Conservation (phyloP, 176 grass and related monocot species). For the Oryza officinalis region DNA sequence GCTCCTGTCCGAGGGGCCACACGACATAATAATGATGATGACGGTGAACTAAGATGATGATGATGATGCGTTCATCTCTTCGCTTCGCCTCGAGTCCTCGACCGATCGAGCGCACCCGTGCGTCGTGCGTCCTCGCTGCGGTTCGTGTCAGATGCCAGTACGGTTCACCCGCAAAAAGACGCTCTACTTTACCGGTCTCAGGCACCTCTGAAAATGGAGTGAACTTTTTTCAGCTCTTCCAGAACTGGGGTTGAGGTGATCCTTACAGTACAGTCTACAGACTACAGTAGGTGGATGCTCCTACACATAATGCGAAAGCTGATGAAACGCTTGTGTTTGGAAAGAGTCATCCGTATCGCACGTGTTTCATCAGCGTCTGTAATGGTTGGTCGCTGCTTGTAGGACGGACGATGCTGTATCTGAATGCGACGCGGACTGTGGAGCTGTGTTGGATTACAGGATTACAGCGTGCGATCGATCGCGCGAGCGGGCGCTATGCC, state of each 20-base stretch:
- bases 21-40: neutral
- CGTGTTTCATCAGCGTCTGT: neutral
- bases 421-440: neutral
- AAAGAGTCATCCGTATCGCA: neutral
- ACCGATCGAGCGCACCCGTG: neutral
- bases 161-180: neutral
- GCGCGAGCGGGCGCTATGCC: too few relatives aligned
- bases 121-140: neutral
- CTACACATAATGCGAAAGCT: neutral
- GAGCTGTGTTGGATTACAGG: conserved; percentile 4
- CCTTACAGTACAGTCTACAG: too few relatives aligned
- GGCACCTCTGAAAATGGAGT: neutral
- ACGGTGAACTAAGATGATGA: too few relatives aligned
- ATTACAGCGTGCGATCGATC: neutral
- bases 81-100: neutral
- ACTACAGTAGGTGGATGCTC: too few relatives aligned
- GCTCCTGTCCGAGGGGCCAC: neutral
- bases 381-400: neutral
- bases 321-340: neutral
- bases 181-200: neutral
- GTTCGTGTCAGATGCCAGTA: neutral
- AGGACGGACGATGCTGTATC: neutral
- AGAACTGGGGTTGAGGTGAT: neutral
- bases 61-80: neutral
- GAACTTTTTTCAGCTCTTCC: neutral